These are phyloP conservation scores for Fusarium cyanostomum DNA, from an alignment of 2,329 filamentous ascomycete species.

Conservation along the genomic window DNA sequence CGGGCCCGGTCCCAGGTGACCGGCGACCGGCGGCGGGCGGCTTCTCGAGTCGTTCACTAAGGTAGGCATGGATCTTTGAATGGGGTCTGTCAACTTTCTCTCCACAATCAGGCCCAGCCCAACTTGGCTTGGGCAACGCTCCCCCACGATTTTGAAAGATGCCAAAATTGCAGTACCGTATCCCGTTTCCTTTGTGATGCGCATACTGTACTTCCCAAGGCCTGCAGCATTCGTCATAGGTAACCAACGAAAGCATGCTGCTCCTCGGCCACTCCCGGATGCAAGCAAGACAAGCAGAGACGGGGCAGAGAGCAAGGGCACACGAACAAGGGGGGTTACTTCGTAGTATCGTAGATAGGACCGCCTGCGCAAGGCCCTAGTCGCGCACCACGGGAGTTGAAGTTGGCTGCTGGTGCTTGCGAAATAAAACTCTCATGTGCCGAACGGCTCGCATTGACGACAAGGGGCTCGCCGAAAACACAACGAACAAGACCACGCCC, in stretches of 20 bases:
- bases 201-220: conserved; percentile 17
- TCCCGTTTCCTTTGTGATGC: conserved; percentile 13
- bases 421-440: conserved; percentile 38
- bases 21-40: conserved; percentile 22
- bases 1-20: conserved; percentile 30
- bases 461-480: conserved; percentile 22
- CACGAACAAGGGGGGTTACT: conserved; percentile 32
- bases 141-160: conserved; percentile 10
- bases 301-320: conserved; percentile 18
- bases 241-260: conserved; percentile 23
- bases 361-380: conserved; percentile 10
- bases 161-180: conserved; percentile 6
- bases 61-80: conserved; percentile 26
- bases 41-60: conserved; percentile 19
- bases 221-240: conserved; percentile 28
- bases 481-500: conserved; percentile 16
- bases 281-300: conserved; percentile 36
- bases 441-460: conserved; percentile 34
- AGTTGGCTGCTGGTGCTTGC: conserved; percentile 18
- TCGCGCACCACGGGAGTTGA: conserved; percentile 36
- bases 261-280: conserved; percentile 33
- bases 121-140: conserved; percentile 11
- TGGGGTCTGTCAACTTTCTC: conserved; percentile 13
- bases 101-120: conserved; percentile 24
- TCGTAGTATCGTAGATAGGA: background rate